Percentiles rank a stretch among this genome's conserved stretches.
Evolutionary conservation across 2,329 filamentous ascomycete species (phyloP).

Genomic region (Aspergillus chevalieri): DNA sequence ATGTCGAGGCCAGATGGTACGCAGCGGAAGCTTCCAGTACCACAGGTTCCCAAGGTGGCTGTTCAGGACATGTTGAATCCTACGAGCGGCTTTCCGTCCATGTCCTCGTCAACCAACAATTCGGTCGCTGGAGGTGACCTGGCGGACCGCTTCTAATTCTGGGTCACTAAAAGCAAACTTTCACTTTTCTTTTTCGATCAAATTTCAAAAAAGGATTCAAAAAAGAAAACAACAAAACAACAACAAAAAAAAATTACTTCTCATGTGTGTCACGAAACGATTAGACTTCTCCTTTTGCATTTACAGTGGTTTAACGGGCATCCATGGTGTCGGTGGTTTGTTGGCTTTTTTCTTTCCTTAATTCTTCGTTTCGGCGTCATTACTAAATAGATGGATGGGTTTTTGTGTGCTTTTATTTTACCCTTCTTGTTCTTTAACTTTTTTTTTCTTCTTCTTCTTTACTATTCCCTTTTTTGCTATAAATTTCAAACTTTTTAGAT

Average conservation of each 20-base stretch:
- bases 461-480: neutral
- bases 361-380: slow-evolving; percentile 17
- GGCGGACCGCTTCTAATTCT: slow-evolving; percentile 47
- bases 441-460: slow-evolving; percentile 17
- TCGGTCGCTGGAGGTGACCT: slow-evolving; percentile 70
- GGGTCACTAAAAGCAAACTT: slow-evolving; percentile 1
- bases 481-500: neutral
- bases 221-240: neutral
- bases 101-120: slow-evolving; percentile 69
- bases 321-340: slow-evolving; percentile 28
- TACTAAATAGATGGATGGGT: slow-evolving; percentile 21
- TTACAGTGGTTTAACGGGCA: slow-evolving; percentile 31
- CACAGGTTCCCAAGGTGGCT: slow-evolving; percentile 79
- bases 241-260: slow-evolving; percentile 8
- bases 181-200: neutral
- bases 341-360: slow-evolving; percentile 7
- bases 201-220: slow-evolving; percentile 4
- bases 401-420: slow-evolving; percentile 13
- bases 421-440: slow-evolving; percentile 9
- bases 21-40: slow-evolving; percentile 84
- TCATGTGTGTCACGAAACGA: slow-evolving; percentile 34
- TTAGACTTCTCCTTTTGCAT: slow-evolving; percentile 32
- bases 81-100: slow-evolving; percentile 61
- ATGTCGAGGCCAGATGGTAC: slow-evolving; percentile 82
- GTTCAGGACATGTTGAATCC: slow-evolving; percentile 76